Evolutionary conservation across 441 rosid species (phyloP).

Genomic region (Croton laevigatus): DNA sequence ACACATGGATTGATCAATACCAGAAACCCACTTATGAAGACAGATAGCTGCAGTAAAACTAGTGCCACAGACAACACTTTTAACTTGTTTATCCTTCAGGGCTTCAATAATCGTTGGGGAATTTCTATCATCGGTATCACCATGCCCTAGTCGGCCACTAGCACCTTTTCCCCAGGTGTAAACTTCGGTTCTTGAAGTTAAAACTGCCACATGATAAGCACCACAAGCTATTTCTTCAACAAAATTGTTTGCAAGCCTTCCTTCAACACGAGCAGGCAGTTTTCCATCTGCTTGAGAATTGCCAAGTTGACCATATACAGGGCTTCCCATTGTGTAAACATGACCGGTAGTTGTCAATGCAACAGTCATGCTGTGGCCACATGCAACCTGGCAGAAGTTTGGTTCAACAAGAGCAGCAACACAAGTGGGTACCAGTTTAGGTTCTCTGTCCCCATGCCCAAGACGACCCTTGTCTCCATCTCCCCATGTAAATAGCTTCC

Average conservation of each 20-base stretch:
- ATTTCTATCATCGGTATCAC: slow-evolving; percentile 82
- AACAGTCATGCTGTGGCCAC: slow-evolving; percentile 93
- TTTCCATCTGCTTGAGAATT: slow-evolving; percentile 89
- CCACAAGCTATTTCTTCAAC: slow-evolving; percentile 95
- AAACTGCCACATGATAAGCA: slow-evolving; percentile 92
- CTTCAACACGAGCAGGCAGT: slow-evolving; percentile 77
- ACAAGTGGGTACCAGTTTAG: slow-evolving; percentile 85
- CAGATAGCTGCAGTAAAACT: slow-evolving; percentile 93
- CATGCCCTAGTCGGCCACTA: slow-evolving; percentile 93
- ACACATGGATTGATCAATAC: slow-evolving; percentile 95
- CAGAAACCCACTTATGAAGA: slow-evolving; percentile 93
- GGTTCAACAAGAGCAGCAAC: slow-evolving; percentile 97
- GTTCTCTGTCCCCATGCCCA: slow-evolving; percentile 94
- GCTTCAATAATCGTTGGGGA: slow-evolving; percentile 82
- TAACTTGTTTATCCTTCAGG: slow-evolving; percentile 93
- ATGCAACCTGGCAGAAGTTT: slow-evolving; percentile 87
- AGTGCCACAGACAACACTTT: slow-evolving; percentile 85
- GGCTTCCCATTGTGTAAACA: slow-evolving; percentile 93
- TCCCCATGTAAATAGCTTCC: slow-evolving; percentile 98
- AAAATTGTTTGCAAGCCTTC: slow-evolving; percentile 76
- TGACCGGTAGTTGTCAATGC: slow-evolving; percentile 87
- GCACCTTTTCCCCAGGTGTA: slow-evolving; percentile 99
- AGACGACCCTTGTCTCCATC: slow-evolving; percentile 97
- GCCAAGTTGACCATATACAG: slow-evolving; percentile 95
- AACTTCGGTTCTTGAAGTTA: slow-evolving; percentile 90